Evolutionary conservation across 129 eudicot species (phyloP), one percentile per base, ranked within the genome.

Genomic region (Ambrosia trifida): DNA sequence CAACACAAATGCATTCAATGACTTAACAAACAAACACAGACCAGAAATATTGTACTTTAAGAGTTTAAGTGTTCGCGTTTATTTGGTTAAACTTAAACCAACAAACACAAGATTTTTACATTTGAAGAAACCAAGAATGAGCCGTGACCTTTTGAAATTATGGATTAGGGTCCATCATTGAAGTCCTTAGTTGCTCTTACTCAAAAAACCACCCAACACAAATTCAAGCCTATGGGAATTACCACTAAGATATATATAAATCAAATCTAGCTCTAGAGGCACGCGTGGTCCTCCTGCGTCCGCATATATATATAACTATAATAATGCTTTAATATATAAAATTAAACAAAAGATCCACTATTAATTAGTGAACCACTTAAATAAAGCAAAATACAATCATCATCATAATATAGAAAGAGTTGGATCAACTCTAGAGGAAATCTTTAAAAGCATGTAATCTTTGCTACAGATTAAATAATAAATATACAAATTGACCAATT

Each of bases 381-480:
- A 10, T 46, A 68, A 77, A 77, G 76, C 64, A 77, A 76, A 51
- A 69, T 71, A 67, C 59, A 68, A 17, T 67, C 69, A 68, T 54
- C 6, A 76, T 58, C 53, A 69, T 76, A 54, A 31, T 44, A 17
- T 31, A 58, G 11, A 19, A 36, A 73, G 33, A 62, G 40, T 52
- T 76, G 75, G 81, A 77, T 74, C 76, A 80, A 69, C 70, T 18
- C 46, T 51, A 64, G 70, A 31, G 36, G 33, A 74, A 53, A 41
- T 80, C 79, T 72, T 1, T 6, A 79, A 79, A 85, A 81, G 85
- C 76, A 85, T 79, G 62, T 63, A 44, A 80, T 79, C 87, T 85
- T 76, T 85, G 78, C 65, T 59, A 46, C 62, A 59, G 43, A 59
- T 59, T 59, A 59, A 70, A 77, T 61, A 36, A 66, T 54, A 54